These are phyloP conservation scores for Sicyos edulis DNA, from an alignment of 306 rosid species.

Conservation along the genomic window DNA sequence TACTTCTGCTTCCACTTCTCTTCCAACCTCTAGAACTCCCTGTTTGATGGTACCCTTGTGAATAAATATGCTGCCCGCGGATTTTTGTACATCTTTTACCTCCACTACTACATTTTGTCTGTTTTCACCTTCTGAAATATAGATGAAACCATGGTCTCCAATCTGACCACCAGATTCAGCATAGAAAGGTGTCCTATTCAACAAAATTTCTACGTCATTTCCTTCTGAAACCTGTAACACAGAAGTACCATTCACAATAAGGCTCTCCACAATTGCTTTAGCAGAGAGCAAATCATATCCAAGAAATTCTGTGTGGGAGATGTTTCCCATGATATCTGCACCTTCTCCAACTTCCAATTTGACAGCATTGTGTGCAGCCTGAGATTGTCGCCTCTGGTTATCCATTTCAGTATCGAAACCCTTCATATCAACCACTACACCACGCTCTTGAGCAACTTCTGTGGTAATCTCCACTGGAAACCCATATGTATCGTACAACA, in stretches of 20 bases:
- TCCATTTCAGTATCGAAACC: conserved; percentile 92
- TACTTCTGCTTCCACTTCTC: conserved; percentile 83
- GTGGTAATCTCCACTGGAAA: conserved; percentile 85
- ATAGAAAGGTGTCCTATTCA: conserved; percentile 87
- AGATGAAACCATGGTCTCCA: conserved; percentile 78
- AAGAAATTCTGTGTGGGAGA: conserved; percentile 78
- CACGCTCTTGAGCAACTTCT: conserved; percentile 90
- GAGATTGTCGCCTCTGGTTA: conserved; percentile 91
- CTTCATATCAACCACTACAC: conserved; percentile 66
- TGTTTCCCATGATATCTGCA: conserved; percentile 47
- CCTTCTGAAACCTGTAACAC: conserved; percentile 65
- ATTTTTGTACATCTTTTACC: conserved; percentile 82
- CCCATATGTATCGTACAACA: conserved; percentile 88
- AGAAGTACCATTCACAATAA: conserved; percentile 69
- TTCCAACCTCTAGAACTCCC: conserved; percentile 86
- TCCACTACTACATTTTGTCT: conserved; percentile 60
- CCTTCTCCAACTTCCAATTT: conserved; percentile 65
- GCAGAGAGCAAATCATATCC: conserved; percentile 75
- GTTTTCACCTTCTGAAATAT: conserved; percentile 50
- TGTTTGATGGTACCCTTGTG: conserved; percentile 79
- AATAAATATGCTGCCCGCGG: conserved; percentile 72
- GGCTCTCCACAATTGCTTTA: conserved; percentile 70
- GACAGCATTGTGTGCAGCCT: conserved; percentile 82
- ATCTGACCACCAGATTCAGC: conserved; percentile 99
- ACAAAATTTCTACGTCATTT: conserved; percentile 69